Evolutionary conservation across 805 yeast genomes (phyloP).

Genomic region (Starmerella lactis-condensi): DNA sequence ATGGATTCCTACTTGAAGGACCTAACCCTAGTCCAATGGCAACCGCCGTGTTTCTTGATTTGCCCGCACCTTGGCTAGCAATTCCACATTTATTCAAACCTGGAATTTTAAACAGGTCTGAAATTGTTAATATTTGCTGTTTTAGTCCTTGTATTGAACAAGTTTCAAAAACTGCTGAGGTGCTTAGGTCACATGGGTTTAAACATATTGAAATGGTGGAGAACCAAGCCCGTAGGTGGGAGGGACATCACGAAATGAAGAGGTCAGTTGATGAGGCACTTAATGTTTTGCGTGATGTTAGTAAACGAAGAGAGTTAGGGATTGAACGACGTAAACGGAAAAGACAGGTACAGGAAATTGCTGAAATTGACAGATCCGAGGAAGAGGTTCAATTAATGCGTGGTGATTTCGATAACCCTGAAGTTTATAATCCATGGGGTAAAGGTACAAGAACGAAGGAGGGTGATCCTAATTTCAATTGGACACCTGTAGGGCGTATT

Average conservation of each 20-base stretch:
- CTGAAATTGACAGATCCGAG: conserved; percentile 13
- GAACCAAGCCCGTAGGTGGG: conserved; percentile 68
- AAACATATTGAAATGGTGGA: conserved; percentile 78
- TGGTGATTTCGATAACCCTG: conserved; percentile 9
- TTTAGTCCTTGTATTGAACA: conserved; percentile 97
- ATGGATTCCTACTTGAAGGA: conserved; percentile 41
- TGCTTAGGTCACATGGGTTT: conserved; percentile 65
- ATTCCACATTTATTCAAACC: conserved; percentile 43
- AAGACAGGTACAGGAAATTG: conserved; percentile 9
- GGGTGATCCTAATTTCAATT: conserved; percentile 62
- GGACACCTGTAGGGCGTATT: conserved; percentile 70
- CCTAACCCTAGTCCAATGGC: conserved; percentile 25
- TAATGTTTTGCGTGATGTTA: conserved; percentile 61
- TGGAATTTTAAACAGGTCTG: conserved; percentile 21
- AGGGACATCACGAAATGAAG: conserved; percentile 76
- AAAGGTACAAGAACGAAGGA: conserved; percentile 68
- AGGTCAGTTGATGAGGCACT: conserved; percentile 65
- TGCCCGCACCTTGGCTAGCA: conserved; percentile 96
- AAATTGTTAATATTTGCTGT: conserved; percentile 58
- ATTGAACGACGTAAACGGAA: conserved; percentile 20
- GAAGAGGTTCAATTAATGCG: conserved; percentile 15
- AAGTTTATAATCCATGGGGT: conserved; percentile 71
- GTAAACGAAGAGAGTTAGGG: conserved; percentile 42
- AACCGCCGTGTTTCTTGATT: conserved; percentile 65
- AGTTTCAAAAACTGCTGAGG: conserved; percentile 68